Conservation (phyloP, 768 basidiomycete genomes). For the Tricholoma furcatifolium region DNA sequence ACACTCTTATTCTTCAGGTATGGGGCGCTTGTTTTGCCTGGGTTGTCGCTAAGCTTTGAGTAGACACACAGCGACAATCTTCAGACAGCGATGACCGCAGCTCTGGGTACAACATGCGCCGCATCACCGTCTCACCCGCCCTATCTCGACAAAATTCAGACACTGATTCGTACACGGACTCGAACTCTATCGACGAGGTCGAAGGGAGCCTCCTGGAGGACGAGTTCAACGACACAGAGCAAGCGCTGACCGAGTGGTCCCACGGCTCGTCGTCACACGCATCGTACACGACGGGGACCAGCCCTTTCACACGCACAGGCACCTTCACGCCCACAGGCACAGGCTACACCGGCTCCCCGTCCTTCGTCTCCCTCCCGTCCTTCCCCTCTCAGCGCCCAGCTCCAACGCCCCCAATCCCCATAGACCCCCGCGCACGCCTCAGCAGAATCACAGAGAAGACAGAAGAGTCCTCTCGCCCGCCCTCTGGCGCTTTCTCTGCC, state of each 20-base stretch:
- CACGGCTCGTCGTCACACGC: slow-evolving; percentile 41
- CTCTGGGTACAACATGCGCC: slow-evolving; percentile 47
- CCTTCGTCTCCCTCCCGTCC: slow-evolving; percentile 43
- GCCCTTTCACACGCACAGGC: slow-evolving; percentile 34
- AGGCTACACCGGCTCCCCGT: slow-evolving; percentile 45
- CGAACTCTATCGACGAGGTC: slow-evolving; percentile 68
- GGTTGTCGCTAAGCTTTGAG: slow-evolving; percentile 4
- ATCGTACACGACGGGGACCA: slow-evolving; percentile 37
- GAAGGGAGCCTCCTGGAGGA: slow-evolving; percentile 71
- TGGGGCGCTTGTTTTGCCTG: slow-evolving; percentile 23
- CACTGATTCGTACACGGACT: slow-evolving; percentile 44
- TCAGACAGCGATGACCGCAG: slow-evolving; percentile 43
- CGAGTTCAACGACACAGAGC: slow-evolving; percentile 64
- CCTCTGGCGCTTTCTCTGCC: slow-evolving; percentile 38
- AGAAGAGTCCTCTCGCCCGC: slow-evolving; percentile 68
- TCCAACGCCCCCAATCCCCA: slow-evolving; percentile 26
- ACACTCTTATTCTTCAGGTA: slow-evolving; percentile 54
- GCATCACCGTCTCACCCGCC: slow-evolving; percentile 54
- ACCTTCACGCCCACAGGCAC: slow-evolving; percentile 33
- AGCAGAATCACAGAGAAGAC: slow-evolving; percentile 81
- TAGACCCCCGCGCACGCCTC: slow-evolving; percentile 45
- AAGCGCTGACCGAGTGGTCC: slow-evolving; percentile 68
- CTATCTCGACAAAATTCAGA: slow-evolving; percentile 34
- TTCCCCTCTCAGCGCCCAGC: slow-evolving; percentile 33
- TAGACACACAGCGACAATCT: slow-evolving; percentile 47